Conservation (phyloP, 495 filamentous ascomycete genomes). For the Penicilliopsis zonata region DNA sequence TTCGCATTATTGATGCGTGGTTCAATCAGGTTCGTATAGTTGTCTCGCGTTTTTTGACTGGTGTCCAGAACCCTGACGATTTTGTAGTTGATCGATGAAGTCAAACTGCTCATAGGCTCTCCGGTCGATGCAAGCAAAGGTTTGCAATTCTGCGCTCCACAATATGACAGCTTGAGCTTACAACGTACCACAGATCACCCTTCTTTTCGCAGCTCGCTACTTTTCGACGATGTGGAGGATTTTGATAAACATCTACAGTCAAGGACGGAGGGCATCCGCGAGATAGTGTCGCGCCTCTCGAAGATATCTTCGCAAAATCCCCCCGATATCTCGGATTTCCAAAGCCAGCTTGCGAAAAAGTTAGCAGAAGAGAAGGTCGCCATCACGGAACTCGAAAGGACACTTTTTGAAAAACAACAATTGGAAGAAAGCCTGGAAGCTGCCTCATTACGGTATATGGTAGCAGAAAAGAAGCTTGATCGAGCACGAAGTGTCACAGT, state of each 20-base stretch:
- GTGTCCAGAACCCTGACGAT: constrained; percentile 9
- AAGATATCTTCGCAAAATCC: constrained; percentile 30
- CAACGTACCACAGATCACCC: constrained; percentile 7
- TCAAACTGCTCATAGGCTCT: constrained; percentile 53
- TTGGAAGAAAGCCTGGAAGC: constrained; percentile 71
- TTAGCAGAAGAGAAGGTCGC: constrained; percentile 74
- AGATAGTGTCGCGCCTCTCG: constrained; percentile 45
- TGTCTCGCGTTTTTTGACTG: constrained; percentile 1
- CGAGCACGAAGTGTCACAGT: constrained; percentile 75
- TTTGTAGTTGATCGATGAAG: constrained; percentile 70
- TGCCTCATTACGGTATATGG: constrained; percentile 82
- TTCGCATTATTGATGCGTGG: constrained; percentile 83
- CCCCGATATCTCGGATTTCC: constrained; percentile 58
- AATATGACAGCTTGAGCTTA: not conserved
- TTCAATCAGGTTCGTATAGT: constrained; percentile 63
- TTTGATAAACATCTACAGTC: constrained; percentile 67
- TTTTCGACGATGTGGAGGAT: constrained; percentile 31
- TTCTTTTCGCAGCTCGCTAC: constrained; percentile 20
- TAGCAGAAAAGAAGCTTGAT: constrained; percentile 88
- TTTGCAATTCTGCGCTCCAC: constrained; percentile 21
- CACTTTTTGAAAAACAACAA: constrained; percentile 68
- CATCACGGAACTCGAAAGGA: constrained; percentile 60
- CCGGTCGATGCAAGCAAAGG: constrained; percentile 42
- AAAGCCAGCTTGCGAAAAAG: constrained; percentile 57
- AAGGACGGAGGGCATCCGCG: constrained; percentile 48